Evolutionary conservation across 2,329 filamentous ascomycete species (phyloP), one percentile per base, ranked within the genome.

Genomic region (Epichloe gansuensis): DNA sequence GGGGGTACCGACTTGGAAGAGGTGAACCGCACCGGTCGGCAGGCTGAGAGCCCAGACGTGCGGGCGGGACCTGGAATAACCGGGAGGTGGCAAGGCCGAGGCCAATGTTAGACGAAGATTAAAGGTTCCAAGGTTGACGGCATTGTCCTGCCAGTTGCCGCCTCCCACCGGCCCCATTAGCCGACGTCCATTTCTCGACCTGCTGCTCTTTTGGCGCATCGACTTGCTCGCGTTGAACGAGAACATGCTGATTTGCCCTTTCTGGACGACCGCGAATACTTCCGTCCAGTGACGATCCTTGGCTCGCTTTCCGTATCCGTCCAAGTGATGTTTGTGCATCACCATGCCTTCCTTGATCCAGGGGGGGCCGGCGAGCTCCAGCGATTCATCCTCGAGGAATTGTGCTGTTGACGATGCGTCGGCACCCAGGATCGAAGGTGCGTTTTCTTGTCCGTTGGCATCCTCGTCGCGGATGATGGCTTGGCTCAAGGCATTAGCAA

Each of bases 311-410:
- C 95, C 90, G 38, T 89, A 76, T 4, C 87, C 82, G 64, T 97
- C 91, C 3, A 97, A 77, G 63, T 97, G 91, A 66, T 96, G 91
- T 68, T 97, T 97, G 71, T 98, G 91, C 59, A 91, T 91, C 21
- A 97, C 75, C 60, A 94, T 88, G 56, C 93, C 93, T 68, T 98
- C 93, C 69, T 98, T 98, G 31, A 94, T 85, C 93, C 93, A 98
- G 0, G 93, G 93, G n/a, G 93, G 88, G 25, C 93, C 93, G 11
- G 86, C 82, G 40, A 98, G 81, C 63, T 95, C 90, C 12, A 98
- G 77, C 0, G 85, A 89, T 62, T 98, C 93, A 61, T 97, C 93
- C 61, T 96, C 91, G 0, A 97, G 79, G 9, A 96, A 72, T 27
- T 85, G 81, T 5, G 78, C 73, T 1, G 78, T 74, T 1, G 72